A percentile compares a stretch with the other conserved stretches of the same genome.
Evolutionary conservation across 2,329 filamentous ascomycete species (phyloP).

Genomic region (Amesomyces nigricolor): DNA sequence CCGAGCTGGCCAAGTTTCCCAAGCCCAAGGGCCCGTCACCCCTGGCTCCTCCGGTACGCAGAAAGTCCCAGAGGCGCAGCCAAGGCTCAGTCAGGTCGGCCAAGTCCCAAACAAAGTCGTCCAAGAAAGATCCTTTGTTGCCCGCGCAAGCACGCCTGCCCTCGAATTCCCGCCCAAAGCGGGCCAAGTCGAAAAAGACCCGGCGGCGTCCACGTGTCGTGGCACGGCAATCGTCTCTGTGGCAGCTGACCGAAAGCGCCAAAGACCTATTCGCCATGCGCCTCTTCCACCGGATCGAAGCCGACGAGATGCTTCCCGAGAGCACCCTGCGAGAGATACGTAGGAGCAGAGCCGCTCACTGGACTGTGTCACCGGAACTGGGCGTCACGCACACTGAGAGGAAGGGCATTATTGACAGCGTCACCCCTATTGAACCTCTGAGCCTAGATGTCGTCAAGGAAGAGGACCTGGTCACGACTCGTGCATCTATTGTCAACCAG

Average conservation of each 20-base stretch:
- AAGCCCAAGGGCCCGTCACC: slow-evolving; percentile 11
- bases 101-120: slow-evolving; percentile 25
- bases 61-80: slow-evolving; percentile 24
- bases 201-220: slow-evolving; percentile 25
- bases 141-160: slow-evolving; percentile 27
- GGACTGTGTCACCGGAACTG: slow-evolving; percentile 16
- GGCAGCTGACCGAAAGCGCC: slow-evolving; percentile 52
- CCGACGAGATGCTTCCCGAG: slow-evolving; percentile 54
- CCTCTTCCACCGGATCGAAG: slow-evolving; percentile 51
- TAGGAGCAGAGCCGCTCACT: slow-evolving; percentile 34
- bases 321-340: slow-evolving; percentile 44
- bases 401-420: slow-evolving; percentile 23
- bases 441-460: slow-evolving; percentile 40
- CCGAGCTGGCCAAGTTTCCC: slow-evolving; percentile 17
- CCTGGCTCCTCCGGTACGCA: slow-evolving; percentile 14
- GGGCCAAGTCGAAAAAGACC: slow-evolving; percentile 39
- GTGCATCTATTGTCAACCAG: slow-evolving; percentile 21
- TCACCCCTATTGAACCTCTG: slow-evolving; percentile 45
- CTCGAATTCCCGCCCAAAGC: slow-evolving; percentile 35
- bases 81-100: slow-evolving; percentile 23
- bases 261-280: slow-evolving; percentile 51
- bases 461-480: slow-evolving; percentile 31
- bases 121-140: slow-evolving; percentile 21
- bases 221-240: slow-evolving; percentile 37
- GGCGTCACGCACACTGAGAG: slow-evolving; percentile 27